phyloP scores from a whole-genome alignment of 257 asterid genomes.

The Solanum lycopersicoides region DNA sequence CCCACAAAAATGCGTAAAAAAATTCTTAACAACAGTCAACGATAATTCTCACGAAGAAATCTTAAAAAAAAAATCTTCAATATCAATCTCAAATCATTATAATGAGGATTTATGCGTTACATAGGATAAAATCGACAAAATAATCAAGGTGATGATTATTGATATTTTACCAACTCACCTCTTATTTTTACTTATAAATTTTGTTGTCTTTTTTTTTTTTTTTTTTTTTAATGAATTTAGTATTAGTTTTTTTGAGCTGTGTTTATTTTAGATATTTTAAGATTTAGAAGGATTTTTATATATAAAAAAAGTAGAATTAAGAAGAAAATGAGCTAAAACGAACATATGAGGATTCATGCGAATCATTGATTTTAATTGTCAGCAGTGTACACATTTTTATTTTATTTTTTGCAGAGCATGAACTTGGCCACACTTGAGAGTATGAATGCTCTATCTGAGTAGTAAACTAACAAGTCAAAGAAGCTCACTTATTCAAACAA shows the following conservation, averaged over 20 bases:
- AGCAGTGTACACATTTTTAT: neutral
- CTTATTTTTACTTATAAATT: too few relatives aligned
- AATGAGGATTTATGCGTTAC: too few relatives aligned
- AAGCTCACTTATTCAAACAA: neutral
- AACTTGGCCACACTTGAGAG: too few relatives aligned
- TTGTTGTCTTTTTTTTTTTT: neutral
- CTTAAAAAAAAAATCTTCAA: too few relatives aligned
- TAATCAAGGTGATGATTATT: neutral
- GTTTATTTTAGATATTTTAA: neutral
- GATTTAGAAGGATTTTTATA: neutral
- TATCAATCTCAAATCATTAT: neutral
- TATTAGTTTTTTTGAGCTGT: neutral
- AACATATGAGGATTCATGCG: neutral
- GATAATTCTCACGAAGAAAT: neutral
- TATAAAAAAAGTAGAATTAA: too few relatives aligned
- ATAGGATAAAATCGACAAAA: too few relatives aligned
- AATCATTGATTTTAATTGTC: neutral
- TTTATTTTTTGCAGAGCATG: neutral
- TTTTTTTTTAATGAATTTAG: neutral
- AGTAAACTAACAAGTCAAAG: too few relatives aligned
- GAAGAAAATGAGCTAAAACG: neutral
- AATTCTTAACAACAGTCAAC: neutral
- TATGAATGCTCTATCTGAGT: too few relatives aligned
- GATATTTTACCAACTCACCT: neutral
- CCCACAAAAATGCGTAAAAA: neutral